Base-by-base conservation (phyloP, 2,329 filamentous ascomycete species). In the Aspergillus flavus region DNA sequence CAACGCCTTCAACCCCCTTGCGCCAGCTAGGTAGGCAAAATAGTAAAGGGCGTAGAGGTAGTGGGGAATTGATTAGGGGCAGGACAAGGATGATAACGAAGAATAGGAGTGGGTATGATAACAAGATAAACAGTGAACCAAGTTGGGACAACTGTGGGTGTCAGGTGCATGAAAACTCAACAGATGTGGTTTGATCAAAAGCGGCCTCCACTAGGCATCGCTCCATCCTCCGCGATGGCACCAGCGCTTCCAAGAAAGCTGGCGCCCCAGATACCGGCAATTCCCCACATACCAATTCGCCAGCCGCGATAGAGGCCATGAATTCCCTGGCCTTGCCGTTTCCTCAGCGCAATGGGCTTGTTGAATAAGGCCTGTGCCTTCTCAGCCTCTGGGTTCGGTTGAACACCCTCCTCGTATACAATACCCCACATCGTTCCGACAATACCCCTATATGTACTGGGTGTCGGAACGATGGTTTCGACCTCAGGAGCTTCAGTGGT, bases 351-450 rank as follows among this genome's bases (percentile, higher is more conserved):
- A 69, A 57, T 80, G 71, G 43, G 83, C 77, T 68, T 76, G 34
- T 72, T 75, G 66, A 76, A 73, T 28, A 75, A 64, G 19, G 71
- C 67, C 3, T 74, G 73, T 6, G 74, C 75, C 32, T 71, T 74
- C 54, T 80, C 75, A 12, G 84, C 78, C 10, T 87, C 82, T 64
- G 82, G 83, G 26, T 73, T 73, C 21, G 78, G 55, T 59, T 74
- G 73, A 19, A 75, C 80, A 9, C 95, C 95, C 76, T 99, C 95
- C 71, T 96, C 91, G 41, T 89, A 85, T 1, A 91, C 85, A 65
- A 99, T 95, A 64, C 87, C 87, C 83, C 93, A 94, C 86, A 97
- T 94, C 2, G 94, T 97, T 3, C 93, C 92, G n/a, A 95, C 76
- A 1, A 97, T 84, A n/a, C 95, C 95, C 39, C 87, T 84, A 76